A percentile compares a stretch with the other conserved stretches of the same genome.
phyloP scores from a whole-genome alignment of 306 rosid species.

The Cyclanthera cordifolia region DNA sequence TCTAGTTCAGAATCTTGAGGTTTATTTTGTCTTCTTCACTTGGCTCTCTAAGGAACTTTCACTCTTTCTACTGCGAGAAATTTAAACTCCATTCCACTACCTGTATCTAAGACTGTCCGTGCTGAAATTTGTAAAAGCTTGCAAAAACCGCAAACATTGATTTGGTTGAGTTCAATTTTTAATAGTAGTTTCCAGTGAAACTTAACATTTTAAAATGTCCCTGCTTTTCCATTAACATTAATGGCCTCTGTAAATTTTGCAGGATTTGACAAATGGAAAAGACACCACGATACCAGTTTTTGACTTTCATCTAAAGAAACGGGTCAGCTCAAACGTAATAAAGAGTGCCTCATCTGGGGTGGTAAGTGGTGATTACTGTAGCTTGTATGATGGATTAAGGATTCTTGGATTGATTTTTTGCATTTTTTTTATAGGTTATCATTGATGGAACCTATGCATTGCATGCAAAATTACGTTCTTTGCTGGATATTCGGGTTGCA shows the following conservation, averaged over 20 bases:
- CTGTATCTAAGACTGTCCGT: not conserved
- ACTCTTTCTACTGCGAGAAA: not conserved
- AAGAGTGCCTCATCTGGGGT: conserved; percentile 78
- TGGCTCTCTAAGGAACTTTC: not conserved
- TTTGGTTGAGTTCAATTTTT: conserved; percentile 2
- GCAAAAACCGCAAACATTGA: not conserved
- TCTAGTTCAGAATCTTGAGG: conserved; percentile 88
- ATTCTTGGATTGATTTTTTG: conserved; percentile 10
- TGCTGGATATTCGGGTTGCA: conserved; percentile 97
- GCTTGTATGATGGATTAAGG: conserved; percentile 5
- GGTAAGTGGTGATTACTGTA: conserved; percentile 42
- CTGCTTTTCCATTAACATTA: not conserved
- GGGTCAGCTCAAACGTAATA: conserved; percentile 55
- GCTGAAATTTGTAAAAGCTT: conserved; percentile 6
- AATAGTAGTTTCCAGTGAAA: conserved; percentile 10
- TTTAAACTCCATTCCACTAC: not conserved
- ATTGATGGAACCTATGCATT: conserved; percentile 96
- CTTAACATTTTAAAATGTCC: not conserved
- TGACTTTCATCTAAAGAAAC: conserved; percentile 82
- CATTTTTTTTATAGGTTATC: conserved; percentile 48
- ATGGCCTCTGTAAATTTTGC: conserved; percentile 21
- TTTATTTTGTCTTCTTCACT: conserved; percentile 39
- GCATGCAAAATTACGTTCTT: conserved; percentile 89
- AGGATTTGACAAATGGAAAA: conserved; percentile 84
- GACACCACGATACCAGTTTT: conserved; percentile 66